Percentiles rank a stretch among this genome's conserved stretches.
phyloP scores from a whole-genome alignment of 129 eudicot genomes.

The Flaveria brownii region DNA sequence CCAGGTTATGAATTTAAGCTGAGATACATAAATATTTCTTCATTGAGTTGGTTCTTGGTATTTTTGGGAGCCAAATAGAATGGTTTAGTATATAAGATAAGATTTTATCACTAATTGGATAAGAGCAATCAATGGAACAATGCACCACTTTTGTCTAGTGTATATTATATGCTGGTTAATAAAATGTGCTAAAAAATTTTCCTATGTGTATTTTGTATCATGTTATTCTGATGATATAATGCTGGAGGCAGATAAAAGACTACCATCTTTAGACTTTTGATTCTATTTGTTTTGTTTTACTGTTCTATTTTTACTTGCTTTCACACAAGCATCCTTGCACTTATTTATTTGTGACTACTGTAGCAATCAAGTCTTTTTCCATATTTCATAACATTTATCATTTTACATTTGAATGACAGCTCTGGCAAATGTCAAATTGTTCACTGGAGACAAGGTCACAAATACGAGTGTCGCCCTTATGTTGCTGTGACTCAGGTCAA shows the following conservation, averaged over 20 bases:
- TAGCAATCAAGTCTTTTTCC: background rate
- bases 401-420: slow-evolving; percentile 46
- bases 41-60: background rate
- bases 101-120: background rate
- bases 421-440: slow-evolving; percentile 89
- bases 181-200: background rate
- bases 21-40: background rate
- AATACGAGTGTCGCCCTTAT: slow-evolving; percentile 71
- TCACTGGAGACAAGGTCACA: slow-evolving; percentile 98
- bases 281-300: background rate
- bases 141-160: background rate
- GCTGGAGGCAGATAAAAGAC: background rate
- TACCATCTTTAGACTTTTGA: background rate
- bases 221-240: background rate
- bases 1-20: background rate
- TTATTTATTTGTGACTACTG: background rate
- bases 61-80: too few species aligned
- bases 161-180: background rate
- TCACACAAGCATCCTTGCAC: background rate
- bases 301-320: slow-evolving; percentile 6
- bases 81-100: too few species aligned
- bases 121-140: background rate
- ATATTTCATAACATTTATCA: slow-evolving; percentile 2
- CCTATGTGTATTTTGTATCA: background rate
- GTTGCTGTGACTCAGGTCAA: slow-evolving; percentile 18